Percentiles rank a stretch among this genome's conserved stretches.
Evolutionary conservation across 2,329 filamentous ascomycete species (phyloP).

Genomic region (Macroventuria anomochaeta): DNA sequence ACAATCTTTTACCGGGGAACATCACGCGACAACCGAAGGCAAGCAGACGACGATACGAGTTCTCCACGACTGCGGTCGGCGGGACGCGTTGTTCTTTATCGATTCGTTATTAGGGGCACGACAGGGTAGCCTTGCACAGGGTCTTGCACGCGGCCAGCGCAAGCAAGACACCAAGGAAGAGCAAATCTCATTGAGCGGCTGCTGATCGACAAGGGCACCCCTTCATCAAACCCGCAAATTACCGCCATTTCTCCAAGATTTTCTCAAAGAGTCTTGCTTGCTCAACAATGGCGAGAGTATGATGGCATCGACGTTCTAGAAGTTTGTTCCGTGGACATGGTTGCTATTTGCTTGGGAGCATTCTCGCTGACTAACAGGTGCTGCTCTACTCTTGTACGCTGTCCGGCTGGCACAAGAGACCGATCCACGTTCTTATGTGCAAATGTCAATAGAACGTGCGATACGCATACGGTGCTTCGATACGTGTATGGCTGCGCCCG

Average conservation of each 20-base stretch:
- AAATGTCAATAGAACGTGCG: background rate
- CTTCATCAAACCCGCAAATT: constrained; percentile 22
- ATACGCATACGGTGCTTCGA: background rate
- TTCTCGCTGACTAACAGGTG: constrained; percentile 1
- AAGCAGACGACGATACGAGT: constrained; percentile 12
- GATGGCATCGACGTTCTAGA: constrained; percentile 5
- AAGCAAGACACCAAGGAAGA: constrained; percentile 8
- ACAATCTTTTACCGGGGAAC: constrained; percentile 6
- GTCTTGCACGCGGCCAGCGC: constrained; percentile 5
- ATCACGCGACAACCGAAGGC: constrained; percentile 10
- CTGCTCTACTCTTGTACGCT: background rate
- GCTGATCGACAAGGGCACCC: constrained; percentile 16
- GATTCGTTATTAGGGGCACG: constrained; percentile 8
- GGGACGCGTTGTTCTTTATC: constrained; percentile 10
- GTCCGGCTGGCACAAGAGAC: background rate
- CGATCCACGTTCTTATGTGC: background rate
- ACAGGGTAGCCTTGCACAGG: constrained; percentile 17
- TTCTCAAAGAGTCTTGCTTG: background rate
- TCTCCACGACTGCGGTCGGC: constrained; percentile 12
- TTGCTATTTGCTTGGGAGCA: background rate
- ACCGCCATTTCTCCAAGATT: constrained; percentile 13
- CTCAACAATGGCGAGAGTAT: constrained; percentile 5
- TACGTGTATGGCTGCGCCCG: constrained; percentile 1
- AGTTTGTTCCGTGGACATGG: background rate
- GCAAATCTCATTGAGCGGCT: constrained; percentile 17